Percentiles rank a stretch among this genome's conserved stretches.
Conservation (phyloP, 2,329 filamentous ascomycete genomes). For the Epichloe elymi region DNA sequence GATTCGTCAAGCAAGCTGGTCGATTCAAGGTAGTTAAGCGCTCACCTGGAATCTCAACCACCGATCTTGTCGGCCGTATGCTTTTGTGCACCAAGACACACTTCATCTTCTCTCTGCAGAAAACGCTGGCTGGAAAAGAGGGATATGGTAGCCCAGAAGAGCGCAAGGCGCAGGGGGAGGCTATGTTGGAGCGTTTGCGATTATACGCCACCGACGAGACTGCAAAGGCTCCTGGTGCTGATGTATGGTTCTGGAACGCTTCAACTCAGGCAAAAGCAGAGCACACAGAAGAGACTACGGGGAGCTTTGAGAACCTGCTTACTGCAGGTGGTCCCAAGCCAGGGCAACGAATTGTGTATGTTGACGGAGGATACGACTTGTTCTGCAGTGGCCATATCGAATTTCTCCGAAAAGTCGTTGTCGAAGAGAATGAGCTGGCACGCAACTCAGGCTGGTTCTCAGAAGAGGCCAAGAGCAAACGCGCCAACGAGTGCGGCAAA, state of each 20-base stretch:
- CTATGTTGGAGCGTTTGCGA: constrained; percentile 64
- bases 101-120: constrained; percentile 72
- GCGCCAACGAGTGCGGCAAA: constrained; percentile 42
- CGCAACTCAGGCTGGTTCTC: constrained; percentile 61
- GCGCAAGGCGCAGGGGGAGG: constrained; percentile 48
- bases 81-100: constrained; percentile 88
- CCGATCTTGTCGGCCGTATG: constrained; percentile 96
- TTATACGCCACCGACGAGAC: constrained; percentile 83
- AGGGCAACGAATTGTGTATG: constrained; percentile 81
- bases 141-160: constrained; percentile 58
- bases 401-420: constrained; percentile 68
- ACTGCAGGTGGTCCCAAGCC: constrained; percentile 56
- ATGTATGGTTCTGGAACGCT: constrained; percentile 74
- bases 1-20: constrained; percentile 87
- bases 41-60: constrained; percentile 92
- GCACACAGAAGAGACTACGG: constrained; percentile 41
- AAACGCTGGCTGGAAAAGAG: constrained; percentile 55
- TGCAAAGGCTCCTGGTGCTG: constrained; percentile 62
- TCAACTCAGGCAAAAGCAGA: constrained; percentile 33
- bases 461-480: constrained; percentile 47
- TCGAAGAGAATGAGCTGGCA: constrained; percentile 59
- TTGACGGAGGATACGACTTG: constrained; percentile 91
- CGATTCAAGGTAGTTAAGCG: constrained; percentile 95
- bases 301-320: constrained; percentile 55
- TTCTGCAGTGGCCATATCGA: constrained; percentile 97